A percentile compares a stretch with the other conserved stretches of the same genome.
phyloP scores from a whole-genome alignment of 2,329 filamentous ascomycete species.

The Akanthomyces lecanii region DNA sequence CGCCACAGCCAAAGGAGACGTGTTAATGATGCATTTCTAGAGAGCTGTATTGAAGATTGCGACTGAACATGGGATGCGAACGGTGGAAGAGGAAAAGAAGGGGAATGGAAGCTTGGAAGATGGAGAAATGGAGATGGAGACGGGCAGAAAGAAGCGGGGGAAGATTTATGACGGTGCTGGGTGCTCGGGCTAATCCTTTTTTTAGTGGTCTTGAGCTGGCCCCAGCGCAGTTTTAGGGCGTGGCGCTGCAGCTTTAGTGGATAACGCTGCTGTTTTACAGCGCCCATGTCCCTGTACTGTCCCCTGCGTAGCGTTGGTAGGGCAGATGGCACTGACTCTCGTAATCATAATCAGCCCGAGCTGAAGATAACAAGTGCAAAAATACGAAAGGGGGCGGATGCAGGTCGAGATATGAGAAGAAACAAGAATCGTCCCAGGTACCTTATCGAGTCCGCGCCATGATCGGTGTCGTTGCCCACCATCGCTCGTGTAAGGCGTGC shows the following conservation, averaged over 20 bases:
- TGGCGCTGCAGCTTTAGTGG: background rate
- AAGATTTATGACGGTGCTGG: background rate
- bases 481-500: too few relatives aligned
- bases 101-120: background rate
- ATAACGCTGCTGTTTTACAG: background rate
- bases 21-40: background rate
- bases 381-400: too few relatives aligned
- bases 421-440: too few relatives aligned
- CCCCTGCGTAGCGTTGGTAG: background rate
- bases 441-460: too few relatives aligned
- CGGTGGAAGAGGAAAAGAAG: background rate
- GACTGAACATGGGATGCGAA: background rate
- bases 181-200: background rate
- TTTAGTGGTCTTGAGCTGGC: background rate
- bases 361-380: background rate
- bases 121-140: background rate
- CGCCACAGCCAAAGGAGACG: background rate
- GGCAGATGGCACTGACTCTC: background rate
- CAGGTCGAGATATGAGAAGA: too few relatives aligned
- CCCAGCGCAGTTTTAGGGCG: background rate
- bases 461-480: too few relatives aligned
- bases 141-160: background rate
- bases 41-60: background rate
- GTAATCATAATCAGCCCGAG: background rate
- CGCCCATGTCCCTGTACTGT: background rate